phyloP scores from a whole-genome alignment of 495 filamentous ascomycete genomes.

The Antarctomyces pellizariae region DNA sequence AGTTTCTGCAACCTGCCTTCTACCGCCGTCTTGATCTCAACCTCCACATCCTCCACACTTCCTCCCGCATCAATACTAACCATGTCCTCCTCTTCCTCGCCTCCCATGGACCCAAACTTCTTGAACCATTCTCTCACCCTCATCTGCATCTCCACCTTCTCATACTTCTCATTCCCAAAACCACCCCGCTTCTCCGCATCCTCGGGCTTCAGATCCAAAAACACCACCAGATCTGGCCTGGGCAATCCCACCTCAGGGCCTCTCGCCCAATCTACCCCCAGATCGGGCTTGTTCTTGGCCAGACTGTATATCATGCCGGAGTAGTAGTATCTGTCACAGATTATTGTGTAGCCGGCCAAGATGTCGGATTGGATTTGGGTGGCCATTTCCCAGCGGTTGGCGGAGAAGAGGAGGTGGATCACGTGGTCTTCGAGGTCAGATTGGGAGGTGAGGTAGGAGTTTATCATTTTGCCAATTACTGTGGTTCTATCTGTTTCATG shows the following conservation, averaged over 20 bases:
- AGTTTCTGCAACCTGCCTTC: neutral
- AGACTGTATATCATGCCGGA: conserved; percentile 85
- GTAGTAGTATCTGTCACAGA: conserved; percentile 88
- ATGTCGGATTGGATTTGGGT: conserved; percentile 37
- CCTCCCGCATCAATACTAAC: conserved; percentile 28
- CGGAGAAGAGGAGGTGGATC: conserved; percentile 87
- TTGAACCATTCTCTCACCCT: conserved; percentile 53
- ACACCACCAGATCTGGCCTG: conserved; percentile 67
- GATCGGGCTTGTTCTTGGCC: conserved; percentile 52
- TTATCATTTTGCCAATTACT: conserved; percentile 74
- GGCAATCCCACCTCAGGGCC: conserved; percentile 74
- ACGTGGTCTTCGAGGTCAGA: conserved; percentile 68
- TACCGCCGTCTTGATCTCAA: conserved; percentile 21
- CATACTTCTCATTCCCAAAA: conserved; percentile 75
- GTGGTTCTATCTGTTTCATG: conserved; percentile 63
- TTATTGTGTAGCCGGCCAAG: conserved; percentile 39
- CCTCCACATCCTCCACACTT: conserved; percentile 24
- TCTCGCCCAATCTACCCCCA: conserved; percentile 54
- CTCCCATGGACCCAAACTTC: conserved; percentile 7
- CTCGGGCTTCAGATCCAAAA: conserved; percentile 54
- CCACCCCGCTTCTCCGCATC: conserved; percentile 55
- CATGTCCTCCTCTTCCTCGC: conserved; percentile 27
- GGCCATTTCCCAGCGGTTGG: conserved; percentile 81
- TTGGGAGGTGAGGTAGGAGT: conserved; percentile 56
- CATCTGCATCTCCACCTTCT: conserved; percentile 61